Evolutionary conservation across 73 alveolate genomes (phyloP).

Genomic region (Breviolum minutum): DNA sequence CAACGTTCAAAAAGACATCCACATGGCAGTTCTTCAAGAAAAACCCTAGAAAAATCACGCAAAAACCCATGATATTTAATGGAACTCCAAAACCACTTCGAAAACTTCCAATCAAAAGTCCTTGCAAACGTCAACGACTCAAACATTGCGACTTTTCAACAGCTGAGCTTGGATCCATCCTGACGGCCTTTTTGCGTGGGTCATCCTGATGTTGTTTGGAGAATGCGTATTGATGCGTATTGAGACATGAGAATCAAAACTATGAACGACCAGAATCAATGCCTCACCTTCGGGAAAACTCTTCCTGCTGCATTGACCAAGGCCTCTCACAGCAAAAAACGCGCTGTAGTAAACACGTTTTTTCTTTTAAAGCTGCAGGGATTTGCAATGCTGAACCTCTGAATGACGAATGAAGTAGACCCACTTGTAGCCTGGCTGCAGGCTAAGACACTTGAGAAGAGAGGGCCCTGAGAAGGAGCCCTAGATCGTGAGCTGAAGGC

Average conservation of each 20-base stretch:
- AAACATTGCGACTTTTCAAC: too few relatives aligned
- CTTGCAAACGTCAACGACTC: too few relatives aligned
- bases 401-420: constrained; percentile 58
- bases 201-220: neutral
- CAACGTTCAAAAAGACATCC: neutral
- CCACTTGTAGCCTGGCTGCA: constrained; percentile 10
- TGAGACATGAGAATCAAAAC: neutral
- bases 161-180: neutral
- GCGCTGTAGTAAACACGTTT: too few relatives aligned
- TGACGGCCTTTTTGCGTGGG: constrained; percentile 52
- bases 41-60: too few relatives aligned
- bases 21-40: neutral
- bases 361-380: neutral
- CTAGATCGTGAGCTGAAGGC: too few relatives aligned
- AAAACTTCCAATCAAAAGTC: neutral
- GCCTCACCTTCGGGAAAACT: constrained; percentile 20
- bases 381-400: neutral
- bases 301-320: constrained; percentile 64
- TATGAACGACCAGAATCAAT: neutral
- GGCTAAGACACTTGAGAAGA: neutral
- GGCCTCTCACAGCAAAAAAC: neutral
- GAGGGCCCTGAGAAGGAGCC: too few relatives aligned
- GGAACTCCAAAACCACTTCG: neutral
- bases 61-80: neutral
- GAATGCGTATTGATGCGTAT: too few relatives aligned